These are phyloP conservation scores for Dacryopinax primogenitus DNA, from an alignment of 768 basidiomycete species.

Conservation along the genomic window DNA sequence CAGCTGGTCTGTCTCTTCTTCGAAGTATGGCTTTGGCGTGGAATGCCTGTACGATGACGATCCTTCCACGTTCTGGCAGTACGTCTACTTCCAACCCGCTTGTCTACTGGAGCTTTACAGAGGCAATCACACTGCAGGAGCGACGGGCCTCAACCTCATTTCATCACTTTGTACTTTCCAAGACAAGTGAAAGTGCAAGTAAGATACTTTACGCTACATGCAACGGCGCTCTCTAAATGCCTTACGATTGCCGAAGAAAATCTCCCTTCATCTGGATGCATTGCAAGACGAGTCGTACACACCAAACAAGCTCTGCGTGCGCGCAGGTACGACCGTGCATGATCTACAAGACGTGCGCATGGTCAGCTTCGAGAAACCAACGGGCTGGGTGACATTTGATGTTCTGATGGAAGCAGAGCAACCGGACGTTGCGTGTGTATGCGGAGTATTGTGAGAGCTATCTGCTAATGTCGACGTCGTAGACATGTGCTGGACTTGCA, in stretches of 20 bases:
- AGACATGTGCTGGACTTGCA: conserved; percentile 84
- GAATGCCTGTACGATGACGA: conserved; percentile 83
- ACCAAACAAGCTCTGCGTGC: conserved; percentile 76
- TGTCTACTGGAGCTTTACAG: neutral
- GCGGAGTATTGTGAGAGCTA: conserved; percentile 1
- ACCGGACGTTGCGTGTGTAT: conserved; percentile 59
- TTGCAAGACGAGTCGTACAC: conserved; percentile 92
- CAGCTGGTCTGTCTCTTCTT: conserved; percentile 92
- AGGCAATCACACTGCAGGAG: too few relatives aligned
- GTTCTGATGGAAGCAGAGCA: conserved; percentile 72
- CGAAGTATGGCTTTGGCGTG: conserved; percentile 91
- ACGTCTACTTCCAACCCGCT: too few relatives aligned
- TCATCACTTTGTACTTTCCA: conserved; percentile 86
- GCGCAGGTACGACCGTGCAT: conserved; percentile 80
- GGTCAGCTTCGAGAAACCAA: conserved; percentile 76
- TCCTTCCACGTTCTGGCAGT: conserved; percentile 98
- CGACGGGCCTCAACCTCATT: conserved; percentile 95
- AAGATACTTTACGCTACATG: conserved; percentile 13
- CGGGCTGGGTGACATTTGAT: conserved; percentile 87
- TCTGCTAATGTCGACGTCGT: conserved; percentile 1
- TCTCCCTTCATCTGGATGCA: conserved; percentile 70
- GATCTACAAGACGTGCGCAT: conserved; percentile 87
- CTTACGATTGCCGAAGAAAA: conserved; percentile 45
- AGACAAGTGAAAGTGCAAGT: conserved; percentile 82
- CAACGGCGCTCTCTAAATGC: neutral